Conservation (phyloP, 768 basidiomycete species). For the Chalciporus chontae region DNA sequence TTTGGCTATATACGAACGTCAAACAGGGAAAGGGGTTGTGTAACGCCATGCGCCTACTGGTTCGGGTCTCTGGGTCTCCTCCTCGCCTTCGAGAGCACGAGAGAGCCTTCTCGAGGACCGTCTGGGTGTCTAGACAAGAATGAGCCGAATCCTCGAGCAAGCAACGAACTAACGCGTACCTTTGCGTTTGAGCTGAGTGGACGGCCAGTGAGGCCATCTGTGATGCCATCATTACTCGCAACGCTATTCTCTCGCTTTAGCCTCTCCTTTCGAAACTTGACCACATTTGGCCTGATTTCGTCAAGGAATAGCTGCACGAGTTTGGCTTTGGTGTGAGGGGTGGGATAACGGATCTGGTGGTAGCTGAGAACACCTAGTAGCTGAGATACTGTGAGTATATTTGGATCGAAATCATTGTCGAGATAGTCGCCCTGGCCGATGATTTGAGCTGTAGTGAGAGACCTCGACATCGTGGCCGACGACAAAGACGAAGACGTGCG, state of each 20-base stretch:
- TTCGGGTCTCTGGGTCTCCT: slow-evolving; percentile 43
- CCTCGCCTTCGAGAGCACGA: slow-evolving; percentile 46
- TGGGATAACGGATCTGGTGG: slow-evolving; percentile 72
- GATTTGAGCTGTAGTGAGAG: slow-evolving; percentile 71
- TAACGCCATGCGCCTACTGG: slow-evolving; percentile 43
- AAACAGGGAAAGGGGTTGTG: slow-evolving; percentile 9
- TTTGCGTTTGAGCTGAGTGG: slow-evolving; percentile 49
- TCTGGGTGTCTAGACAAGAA: slow-evolving; percentile 29
- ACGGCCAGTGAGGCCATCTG: slow-evolving; percentile 77
- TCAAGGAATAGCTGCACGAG: slow-evolving; percentile 76
- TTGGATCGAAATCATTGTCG: slow-evolving; percentile 71
- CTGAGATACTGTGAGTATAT: slow-evolving; percentile 74
- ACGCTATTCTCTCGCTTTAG: slow-evolving; percentile 62
- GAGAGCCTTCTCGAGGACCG: slow-evolving; percentile 67
- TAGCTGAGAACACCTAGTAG: slow-evolving; percentile 73
- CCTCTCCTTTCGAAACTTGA: slow-evolving; percentile 60
- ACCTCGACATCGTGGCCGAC: slow-evolving; percentile 55
- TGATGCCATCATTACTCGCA: slow-evolving; percentile 81
- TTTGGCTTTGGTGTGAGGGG: slow-evolving; percentile 73
- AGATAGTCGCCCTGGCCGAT: slow-evolving; percentile 76
- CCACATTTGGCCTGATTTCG: slow-evolving; percentile 60
- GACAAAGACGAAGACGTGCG: slow-evolving; percentile 13
- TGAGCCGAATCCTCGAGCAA: slow-evolving; percentile 9
- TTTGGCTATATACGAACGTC: slow-evolving; percentile 51
- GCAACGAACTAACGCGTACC: slow-evolving; percentile 31